Evolutionary conservation across 2,329 filamentous ascomycete genomes (phyloP).

Genomic region (Pseudocercospora pini-densiflorae): DNA sequence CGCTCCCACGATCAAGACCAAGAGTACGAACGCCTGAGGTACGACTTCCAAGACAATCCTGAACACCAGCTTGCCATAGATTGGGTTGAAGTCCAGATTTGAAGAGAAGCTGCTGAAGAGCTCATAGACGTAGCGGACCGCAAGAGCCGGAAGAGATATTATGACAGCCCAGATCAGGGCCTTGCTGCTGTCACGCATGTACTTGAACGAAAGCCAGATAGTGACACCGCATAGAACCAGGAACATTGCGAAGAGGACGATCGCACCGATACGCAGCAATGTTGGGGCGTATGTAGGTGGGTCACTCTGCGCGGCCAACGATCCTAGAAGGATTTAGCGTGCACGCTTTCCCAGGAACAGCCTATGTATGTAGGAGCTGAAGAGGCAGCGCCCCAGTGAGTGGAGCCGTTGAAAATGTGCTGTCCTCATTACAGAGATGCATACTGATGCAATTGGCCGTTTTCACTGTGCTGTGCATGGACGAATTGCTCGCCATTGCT

Average conservation of each 20-base stretch:
- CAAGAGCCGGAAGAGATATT: conserved; percentile 11
- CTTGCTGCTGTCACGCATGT: conserved; percentile 10
- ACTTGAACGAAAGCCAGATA: conserved; percentile 2
- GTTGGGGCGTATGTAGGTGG: conserved; percentile 1
- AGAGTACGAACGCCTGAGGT: conserved; percentile 10
- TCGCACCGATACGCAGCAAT: neutral
- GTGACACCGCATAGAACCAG: neutral
- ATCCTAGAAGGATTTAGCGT: neutral
- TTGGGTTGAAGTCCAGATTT: conserved; percentile 7
- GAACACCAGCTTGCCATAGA: conserved; percentile 12
- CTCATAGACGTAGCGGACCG: conserved; percentile 14
- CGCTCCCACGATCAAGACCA: conserved; percentile 14
- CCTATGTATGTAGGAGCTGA: no score
- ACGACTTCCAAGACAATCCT: conserved; percentile 9
- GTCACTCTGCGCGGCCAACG: neutral
- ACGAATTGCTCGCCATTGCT: no score
- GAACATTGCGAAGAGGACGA: neutral
- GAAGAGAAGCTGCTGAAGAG: conserved; percentile 12
- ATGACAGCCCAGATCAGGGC: conserved; percentile 17
- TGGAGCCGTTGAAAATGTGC: neutral
- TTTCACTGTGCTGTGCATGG: no score
- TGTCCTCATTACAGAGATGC: no score
- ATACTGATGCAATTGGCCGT: no score
- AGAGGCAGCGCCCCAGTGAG: no score
- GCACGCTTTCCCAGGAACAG: no score